Conservation (phyloP, 495 filamentous ascomycete species). For the Penicillium roqueforti region DNA sequence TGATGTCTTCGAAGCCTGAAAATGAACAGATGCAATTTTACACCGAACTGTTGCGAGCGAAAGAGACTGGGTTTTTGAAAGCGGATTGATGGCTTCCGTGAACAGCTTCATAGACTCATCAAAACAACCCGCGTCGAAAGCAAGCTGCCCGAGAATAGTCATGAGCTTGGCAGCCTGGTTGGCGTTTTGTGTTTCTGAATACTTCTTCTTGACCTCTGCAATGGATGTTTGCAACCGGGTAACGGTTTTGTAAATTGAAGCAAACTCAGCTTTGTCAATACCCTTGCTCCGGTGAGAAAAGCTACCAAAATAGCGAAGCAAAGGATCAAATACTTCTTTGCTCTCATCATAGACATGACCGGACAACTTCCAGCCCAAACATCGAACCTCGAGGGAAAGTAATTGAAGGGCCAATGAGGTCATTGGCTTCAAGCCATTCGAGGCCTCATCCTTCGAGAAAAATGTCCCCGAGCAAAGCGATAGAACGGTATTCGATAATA, state of each 20-base stretch:
- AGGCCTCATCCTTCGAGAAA: constrained; percentile 35
- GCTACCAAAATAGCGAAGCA: constrained; percentile 58
- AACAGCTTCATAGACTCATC: constrained; percentile 43
- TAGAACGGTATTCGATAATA: constrained; percentile 61
- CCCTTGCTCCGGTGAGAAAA: constrained; percentile 54
- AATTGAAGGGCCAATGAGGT: constrained; percentile 61
- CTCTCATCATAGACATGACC: constrained; percentile 63
- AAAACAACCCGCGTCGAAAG: constrained; percentile 42
- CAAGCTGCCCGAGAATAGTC: constrained; percentile 40
- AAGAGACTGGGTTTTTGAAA: constrained; percentile 35
- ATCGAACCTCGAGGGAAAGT: constrained; percentile 60
- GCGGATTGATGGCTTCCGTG: constrained; percentile 28
- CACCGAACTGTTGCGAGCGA: constrained; percentile 37
- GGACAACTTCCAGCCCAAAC: constrained; percentile 66
- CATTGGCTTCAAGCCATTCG: constrained; percentile 50
- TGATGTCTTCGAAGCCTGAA: constrained; percentile 34
- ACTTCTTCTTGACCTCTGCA: constrained; percentile 27
- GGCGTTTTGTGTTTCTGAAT: constrained; percentile 22
- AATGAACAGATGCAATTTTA: constrained; percentile 40
- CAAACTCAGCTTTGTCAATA: constrained; percentile 40
- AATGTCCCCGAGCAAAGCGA: constrained; percentile 51
- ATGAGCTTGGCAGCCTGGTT: constrained; percentile 32
- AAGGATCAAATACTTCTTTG: constrained; percentile 67
- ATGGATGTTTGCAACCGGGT: constrained; percentile 38
- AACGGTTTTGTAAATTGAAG: constrained; percentile 31